Conservation (phyloP, 2,329 filamentous ascomycete genomes). For the Nemania sp. region DNA sequence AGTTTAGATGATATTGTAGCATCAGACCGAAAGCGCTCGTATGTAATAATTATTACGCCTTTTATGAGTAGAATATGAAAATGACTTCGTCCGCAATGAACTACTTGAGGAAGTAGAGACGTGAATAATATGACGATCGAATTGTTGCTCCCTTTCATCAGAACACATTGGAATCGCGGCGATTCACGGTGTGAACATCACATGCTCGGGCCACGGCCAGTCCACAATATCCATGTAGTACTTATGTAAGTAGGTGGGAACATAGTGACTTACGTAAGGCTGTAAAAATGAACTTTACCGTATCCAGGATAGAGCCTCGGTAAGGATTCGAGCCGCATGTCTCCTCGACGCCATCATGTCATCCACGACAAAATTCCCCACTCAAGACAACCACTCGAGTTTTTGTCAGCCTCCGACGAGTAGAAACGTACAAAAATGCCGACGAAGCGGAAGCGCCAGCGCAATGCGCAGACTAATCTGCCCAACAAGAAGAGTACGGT, state of each 20-base stretch:
- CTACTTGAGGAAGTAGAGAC: too few species aligned
- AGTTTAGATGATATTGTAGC: too few species aligned
- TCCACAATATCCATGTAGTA: neutral
- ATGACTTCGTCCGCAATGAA: too few species aligned
- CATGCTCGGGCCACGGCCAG: neutral
- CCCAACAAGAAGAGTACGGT: constrained; percentile 52
- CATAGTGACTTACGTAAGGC: too few species aligned
- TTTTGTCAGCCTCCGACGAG: neutral
- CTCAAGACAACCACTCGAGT: neutral
- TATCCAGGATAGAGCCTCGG: constrained; percentile 15
- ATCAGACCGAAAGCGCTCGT: too few species aligned
- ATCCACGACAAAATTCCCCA: neutral
- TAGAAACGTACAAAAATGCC: constrained; percentile 56
- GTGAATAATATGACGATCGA: too few species aligned
- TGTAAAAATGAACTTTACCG: neutral
- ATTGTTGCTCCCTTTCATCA: too few species aligned
- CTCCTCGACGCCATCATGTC: constrained; percentile 10
- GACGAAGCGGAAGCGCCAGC: constrained; percentile 59
- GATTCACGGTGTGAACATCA: too few species aligned
- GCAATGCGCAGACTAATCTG: constrained; percentile 47
- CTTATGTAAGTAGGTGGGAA: constrained; percentile 10
- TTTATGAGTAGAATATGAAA: too few species aligned
- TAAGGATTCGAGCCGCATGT: neutral
- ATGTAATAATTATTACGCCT: too few species aligned
- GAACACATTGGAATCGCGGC: too few species aligned